Percentiles rank a stretch among this genome's conserved stretches.
These are phyloP conservation scores for Candida sithepensis DNA, from an alignment of 805 yeast species.

Conservation along the genomic window DNA sequence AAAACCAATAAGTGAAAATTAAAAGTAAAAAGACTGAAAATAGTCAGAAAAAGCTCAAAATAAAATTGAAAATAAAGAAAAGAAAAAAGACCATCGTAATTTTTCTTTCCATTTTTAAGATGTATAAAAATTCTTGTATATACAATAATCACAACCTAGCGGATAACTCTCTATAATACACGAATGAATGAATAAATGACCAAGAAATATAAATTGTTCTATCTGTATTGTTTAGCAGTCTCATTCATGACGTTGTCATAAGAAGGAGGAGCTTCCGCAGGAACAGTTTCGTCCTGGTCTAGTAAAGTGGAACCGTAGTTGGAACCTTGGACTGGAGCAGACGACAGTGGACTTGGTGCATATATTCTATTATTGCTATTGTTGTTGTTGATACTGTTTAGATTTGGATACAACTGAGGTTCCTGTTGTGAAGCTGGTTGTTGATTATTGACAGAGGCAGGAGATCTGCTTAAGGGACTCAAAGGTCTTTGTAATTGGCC, in stretches of 20 bases:
- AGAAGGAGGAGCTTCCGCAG: slow-evolving; percentile 33
- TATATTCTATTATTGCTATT: background rate
- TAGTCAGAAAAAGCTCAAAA: background rate
- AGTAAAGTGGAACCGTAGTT: slow-evolving; percentile 15
- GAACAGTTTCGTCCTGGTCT: slow-evolving; percentile 9
- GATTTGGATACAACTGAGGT: background rate
- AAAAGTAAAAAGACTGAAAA: no score
- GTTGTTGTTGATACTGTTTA: no score
- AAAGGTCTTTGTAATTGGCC: slow-evolving; percentile 15
- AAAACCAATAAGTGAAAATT: no score
- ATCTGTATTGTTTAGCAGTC: slow-evolving; percentile 26
- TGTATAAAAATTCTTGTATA: background rate
- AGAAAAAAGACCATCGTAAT: background rate
- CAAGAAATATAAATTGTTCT: background rate
- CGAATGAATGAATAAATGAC: background rate
- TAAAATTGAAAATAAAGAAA: background rate
- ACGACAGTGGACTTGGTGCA: slow-evolving; percentile 1
- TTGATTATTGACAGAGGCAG: slow-evolving; percentile 2
- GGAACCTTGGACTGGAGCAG: slow-evolving; percentile 2
- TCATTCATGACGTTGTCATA: slow-evolving; percentile 35
- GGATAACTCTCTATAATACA: background rate
- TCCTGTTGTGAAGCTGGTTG: background rate
- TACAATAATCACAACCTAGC: background rate
- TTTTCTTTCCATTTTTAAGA: no score
- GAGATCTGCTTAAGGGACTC: slow-evolving; percentile 22